Conservation (phyloP, 352 stramenopile species). For the Pythium sukuiense region DNA sequence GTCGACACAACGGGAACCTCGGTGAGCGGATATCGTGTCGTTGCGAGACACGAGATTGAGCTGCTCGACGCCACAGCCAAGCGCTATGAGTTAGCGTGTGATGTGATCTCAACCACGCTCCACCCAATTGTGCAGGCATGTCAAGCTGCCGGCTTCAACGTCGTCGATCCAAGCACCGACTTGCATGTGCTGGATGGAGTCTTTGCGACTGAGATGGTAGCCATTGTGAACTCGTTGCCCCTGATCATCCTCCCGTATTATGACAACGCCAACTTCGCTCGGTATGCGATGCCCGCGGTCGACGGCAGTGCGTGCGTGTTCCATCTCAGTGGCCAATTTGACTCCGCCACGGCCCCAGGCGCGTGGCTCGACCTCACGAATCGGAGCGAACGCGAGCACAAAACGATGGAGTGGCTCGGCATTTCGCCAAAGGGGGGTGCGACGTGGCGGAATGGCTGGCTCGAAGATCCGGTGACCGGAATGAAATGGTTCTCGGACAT, state of each 20-base stretch:
- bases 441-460: constrained; percentile 45
- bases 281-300: constrained; percentile 31
- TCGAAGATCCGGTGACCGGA: constrained; percentile 26
- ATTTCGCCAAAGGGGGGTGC: constrained; percentile 10
- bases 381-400: neutral
- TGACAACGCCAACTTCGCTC: constrained; percentile 16
- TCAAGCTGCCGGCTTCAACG: constrained; percentile 18
- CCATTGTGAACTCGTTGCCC: constrained; percentile 35
- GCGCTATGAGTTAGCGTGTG: constrained; percentile 14
- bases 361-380: constrained; percentile 31
- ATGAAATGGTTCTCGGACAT: constrained; percentile 37
- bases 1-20: constrained; percentile 5
- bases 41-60: constrained; percentile 9
- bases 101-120: neutral
- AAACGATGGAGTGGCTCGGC: neutral
- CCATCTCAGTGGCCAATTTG: constrained; percentile 33
- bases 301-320: constrained; percentile 45
- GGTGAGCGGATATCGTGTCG: constrained; percentile 19
- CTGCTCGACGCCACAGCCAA: constrained; percentile 1
- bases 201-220: constrained; percentile 21
- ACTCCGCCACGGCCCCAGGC: constrained; percentile 16
- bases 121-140: neutral
- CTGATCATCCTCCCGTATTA: constrained; percentile 49
- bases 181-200: constrained; percentile 13
- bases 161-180: neutral